These are phyloP conservation scores for Alnus rubra DNA, from an alignment of 306 rosid genomes.

Conservation along the genomic window DNA sequence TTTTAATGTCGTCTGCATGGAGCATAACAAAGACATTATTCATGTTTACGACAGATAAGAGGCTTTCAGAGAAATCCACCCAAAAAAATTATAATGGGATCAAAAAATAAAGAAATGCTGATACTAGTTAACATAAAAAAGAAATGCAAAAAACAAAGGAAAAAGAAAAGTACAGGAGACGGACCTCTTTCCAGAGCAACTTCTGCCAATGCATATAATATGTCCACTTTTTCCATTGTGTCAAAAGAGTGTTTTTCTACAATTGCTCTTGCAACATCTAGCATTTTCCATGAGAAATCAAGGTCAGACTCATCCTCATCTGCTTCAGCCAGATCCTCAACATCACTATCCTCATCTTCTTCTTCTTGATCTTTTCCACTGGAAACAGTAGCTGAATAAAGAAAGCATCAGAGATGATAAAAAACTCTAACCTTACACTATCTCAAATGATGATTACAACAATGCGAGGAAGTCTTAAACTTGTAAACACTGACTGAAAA, in stretches of 20 bases:
- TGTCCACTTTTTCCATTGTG: slow-evolving; percentile 89
- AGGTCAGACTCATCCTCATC: slow-evolving; percentile 96
- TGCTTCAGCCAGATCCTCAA: slow-evolving; percentile 73
- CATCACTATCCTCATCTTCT: slow-evolving; percentile 62
- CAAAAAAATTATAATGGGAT: neutral
- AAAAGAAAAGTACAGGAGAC: slow-evolving; percentile 5
- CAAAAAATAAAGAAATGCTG: neutral
- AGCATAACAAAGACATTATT: slow-evolving; percentile 28
- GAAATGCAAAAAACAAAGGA: neutral
- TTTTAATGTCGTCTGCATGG: slow-evolving; percentile 86
- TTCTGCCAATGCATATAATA: slow-evolving; percentile 86
- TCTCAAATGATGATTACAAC: neutral
- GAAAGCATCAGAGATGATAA: too few relatives aligned
- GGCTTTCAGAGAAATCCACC: slow-evolving; percentile 7
- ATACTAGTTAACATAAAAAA: slow-evolving; percentile 1
- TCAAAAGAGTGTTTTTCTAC: slow-evolving; percentile 71
- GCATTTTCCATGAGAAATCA: slow-evolving; percentile 98
- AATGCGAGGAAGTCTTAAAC: neutral
- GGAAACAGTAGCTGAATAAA: slow-evolving; percentile 41
- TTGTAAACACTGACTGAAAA: neutral
- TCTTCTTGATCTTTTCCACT: slow-evolving; percentile 59
- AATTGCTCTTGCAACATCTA: slow-evolving; percentile 95
- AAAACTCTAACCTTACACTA: too few relatives aligned
- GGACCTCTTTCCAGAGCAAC: slow-evolving; percentile 96
- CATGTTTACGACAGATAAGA: slow-evolving; percentile 21